A percentile compares a stretch with the other conserved stretches of the same genome.
Conservation (phyloP, 2,329 filamentous ascomycete genomes). For the Alternaria arbusti region DNA sequence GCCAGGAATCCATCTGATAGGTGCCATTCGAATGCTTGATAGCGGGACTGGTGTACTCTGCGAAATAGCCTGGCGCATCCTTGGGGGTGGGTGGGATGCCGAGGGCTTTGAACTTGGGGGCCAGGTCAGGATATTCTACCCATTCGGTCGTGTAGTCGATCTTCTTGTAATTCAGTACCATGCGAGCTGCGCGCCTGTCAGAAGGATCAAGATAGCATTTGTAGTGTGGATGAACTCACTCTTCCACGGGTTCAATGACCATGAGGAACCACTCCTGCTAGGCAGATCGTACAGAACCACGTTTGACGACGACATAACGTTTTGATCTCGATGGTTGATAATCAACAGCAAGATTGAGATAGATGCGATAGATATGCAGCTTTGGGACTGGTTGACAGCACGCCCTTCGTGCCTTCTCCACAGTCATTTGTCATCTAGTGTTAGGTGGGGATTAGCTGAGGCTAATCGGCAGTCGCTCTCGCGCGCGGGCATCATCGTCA, state of each 20-base stretch:
- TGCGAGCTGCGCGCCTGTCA: conserved; percentile 58
- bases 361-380: background rate
- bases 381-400: background rate
- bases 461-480: background rate
- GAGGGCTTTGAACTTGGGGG: conserved; percentile 55
- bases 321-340: background rate
- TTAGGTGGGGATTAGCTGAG: background rate
- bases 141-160: conserved; percentile 73
- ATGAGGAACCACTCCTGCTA: conserved; percentile 58
- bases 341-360: background rate
- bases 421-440: conserved; percentile 8
- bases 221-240: conserved; percentile 52
- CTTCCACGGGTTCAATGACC: conserved; percentile 77
- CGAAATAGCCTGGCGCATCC: conserved; percentile 37
- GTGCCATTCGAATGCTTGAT: conserved; percentile 62
- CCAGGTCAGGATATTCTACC: conserved; percentile 72
- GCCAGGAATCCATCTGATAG: conserved; percentile 68
- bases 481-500: background rate
- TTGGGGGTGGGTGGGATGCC: conserved; percentile 56
- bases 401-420: conserved; percentile 1
- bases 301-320: conserved; percentile 37
- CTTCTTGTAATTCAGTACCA: conserved; percentile 71
- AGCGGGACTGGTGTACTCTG: conserved; percentile 63
- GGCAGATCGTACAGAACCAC: conserved; percentile 69
- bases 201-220: background rate